A percentile compares a stretch with the other conserved stretches of the same genome.
These are phyloP conservation scores for Aspergillus sclerotiicarbonarius DNA, from an alignment of 495 filamentous ascomycete genomes.

Conservation along the genomic window DNA sequence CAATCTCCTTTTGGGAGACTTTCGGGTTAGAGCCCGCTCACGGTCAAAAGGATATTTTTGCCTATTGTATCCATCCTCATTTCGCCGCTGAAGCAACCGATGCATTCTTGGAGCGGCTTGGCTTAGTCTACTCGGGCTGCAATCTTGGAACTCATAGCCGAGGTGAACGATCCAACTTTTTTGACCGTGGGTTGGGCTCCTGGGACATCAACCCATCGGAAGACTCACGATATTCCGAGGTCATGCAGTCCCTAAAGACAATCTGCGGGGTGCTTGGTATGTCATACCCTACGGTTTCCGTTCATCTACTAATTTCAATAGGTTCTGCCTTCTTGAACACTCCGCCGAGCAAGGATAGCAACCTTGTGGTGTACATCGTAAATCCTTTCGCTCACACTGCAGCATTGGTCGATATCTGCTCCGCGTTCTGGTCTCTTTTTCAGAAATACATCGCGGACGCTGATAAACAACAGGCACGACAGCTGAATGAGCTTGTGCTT, in stretches of 20 bases:
- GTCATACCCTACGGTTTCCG: slow-evolving; percentile 11
- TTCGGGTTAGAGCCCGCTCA: slow-evolving; percentile 76
- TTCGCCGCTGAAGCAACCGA: slow-evolving; percentile 57
- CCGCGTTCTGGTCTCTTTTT: slow-evolving; percentile 73
- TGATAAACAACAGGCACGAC: slow-evolving; percentile 47
- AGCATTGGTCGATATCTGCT: slow-evolving; percentile 72
- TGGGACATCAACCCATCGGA: slow-evolving; percentile 39
- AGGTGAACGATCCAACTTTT: slow-evolving; percentile 49
- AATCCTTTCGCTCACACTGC: slow-evolving; percentile 67
- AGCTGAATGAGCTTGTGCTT: slow-evolving; percentile 68
- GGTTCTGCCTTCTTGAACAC: slow-evolving; percentile 44
- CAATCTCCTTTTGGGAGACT: slow-evolving; percentile 86
- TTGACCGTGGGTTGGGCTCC: slow-evolving; percentile 58
- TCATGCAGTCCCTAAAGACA: slow-evolving; percentile 37
- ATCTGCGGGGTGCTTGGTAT: slow-evolving; percentile 45
- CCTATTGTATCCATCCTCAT: slow-evolving; percentile 76
- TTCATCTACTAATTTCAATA: slow-evolving; percentile 18
- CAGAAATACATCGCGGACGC: slow-evolving; percentile 59
- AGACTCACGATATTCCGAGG: slow-evolving; percentile 30
- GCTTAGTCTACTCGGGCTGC: slow-evolving; percentile 73
- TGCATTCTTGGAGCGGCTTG: slow-evolving; percentile 68
- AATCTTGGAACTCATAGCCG: slow-evolving; percentile 71
- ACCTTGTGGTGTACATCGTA: slow-evolving; percentile 83
- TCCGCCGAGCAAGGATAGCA: slow-evolving; percentile 46
- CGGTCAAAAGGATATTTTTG: slow-evolving; percentile 74